Base-by-base conservation (phyloP, 305 asterid species). In the Fraxinus xanthoxyloides region DNA sequence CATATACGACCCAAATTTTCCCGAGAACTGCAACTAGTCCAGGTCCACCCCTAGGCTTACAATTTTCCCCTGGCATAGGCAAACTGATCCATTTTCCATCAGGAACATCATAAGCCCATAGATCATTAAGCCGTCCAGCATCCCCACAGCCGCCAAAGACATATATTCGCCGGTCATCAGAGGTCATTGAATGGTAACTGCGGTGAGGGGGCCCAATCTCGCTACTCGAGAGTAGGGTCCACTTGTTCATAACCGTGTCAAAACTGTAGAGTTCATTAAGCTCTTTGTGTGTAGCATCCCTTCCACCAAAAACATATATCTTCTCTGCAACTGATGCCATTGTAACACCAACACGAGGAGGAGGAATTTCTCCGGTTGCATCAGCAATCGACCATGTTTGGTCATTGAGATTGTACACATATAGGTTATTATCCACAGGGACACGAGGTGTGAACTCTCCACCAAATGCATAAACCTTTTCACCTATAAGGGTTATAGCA, bases 331-430 rank as follows among this genome's bases (percentile, higher is more conserved):
- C 65, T 31, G 95, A 76, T 0, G 92, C 89, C 97, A 95, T 95
- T 0, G 94, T 88, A 76, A 93, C 95, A 5, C 98, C 98, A n/a
- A 94, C 95, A 63, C 98, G 94, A 34, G 97, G 97, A 1, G 95
- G 95, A 23, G 97, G 97, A 24, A 85, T 77, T 48, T 91, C 92
- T 59, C 97, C 96, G 0, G 80, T 87, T 2, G 90, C 91, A 5
- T 89, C 89, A 38, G 85, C 90, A 24, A 86, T 84, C 0, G 92
- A 89, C 98, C 97, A 94, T 19, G 93, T 89, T 75, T 83, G 91
- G 38, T 82, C 83, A 36, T 30, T 81, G 7, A 92, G 95, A 87
- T 94, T 91, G 72, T 90, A 92, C 77, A 89, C 90, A 32, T 93
- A 87, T 2, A 94, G 82, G 34, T 85, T 85, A 92, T 92, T 94